These are phyloP conservation scores for Ramalina peruviana DNA, from an alignment of 495 filamentous ascomycete genomes.

Conservation along the genomic window DNA sequence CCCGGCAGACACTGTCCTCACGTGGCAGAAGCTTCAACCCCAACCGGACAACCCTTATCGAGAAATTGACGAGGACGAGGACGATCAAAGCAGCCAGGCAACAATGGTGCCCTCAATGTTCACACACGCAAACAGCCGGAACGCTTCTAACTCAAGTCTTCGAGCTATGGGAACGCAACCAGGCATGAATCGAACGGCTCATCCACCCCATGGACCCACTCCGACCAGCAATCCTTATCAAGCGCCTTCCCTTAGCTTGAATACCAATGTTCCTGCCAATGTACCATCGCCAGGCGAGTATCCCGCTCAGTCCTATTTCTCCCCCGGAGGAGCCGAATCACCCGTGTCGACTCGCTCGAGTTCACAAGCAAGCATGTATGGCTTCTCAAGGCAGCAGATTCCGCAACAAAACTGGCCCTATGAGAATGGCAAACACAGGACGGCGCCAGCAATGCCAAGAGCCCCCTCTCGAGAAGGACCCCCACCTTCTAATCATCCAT, in stretches of 20 bases:
- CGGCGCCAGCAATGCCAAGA: conserved; percentile 72
- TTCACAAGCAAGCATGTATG: conserved; percentile 55
- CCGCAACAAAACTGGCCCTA: conserved; percentile 43
- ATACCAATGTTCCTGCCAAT: conserved; percentile 44
- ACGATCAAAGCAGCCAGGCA: conserved; percentile 32
- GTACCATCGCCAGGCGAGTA: conserved; percentile 39
- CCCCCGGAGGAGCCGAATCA: conserved; percentile 61
- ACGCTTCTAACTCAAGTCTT: conserved; percentile 66
- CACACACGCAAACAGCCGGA: conserved; percentile 52
- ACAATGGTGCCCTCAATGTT: conserved; percentile 25
- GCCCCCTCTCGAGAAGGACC: conserved; percentile 65
- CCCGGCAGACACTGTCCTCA: conserved; percentile 62
- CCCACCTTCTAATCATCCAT: conserved; percentile 45
- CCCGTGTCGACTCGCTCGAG: conserved; percentile 73
- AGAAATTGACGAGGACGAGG: conserved; percentile 68
- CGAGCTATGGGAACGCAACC: conserved; percentile 67
- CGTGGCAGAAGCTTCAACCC: conserved; percentile 56
- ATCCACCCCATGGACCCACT: conserved; percentile 55
- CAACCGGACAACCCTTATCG: conserved; percentile 64
- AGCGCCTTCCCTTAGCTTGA: conserved; percentile 48
- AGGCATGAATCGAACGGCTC: conserved; percentile 46
- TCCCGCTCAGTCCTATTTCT: conserved; percentile 73
- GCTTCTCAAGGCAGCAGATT: conserved; percentile 62
- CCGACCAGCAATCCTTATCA: conserved; percentile 23
- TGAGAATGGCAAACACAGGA: conserved; percentile 66